Base-by-base conservation (phyloP, 306 rosid genomes). In the Lathyrus oleraceus region DNA sequence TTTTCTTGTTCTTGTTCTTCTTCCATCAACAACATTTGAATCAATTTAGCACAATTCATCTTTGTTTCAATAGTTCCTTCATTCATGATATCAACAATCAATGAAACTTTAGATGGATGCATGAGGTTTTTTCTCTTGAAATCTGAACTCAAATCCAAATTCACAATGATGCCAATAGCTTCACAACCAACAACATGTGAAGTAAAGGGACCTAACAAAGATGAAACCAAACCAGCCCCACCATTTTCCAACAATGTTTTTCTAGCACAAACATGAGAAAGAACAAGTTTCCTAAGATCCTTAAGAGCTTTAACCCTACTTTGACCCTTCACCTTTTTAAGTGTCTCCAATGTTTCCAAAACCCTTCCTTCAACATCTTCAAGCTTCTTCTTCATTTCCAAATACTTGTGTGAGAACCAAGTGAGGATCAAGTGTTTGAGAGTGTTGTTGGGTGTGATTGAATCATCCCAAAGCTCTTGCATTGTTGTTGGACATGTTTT, bases 391-490 rank as follows among this genome's bases (percentile, higher is more conserved):
- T 78, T 87, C 89, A 85, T 80, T 2, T 75, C 81, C 54, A 85
- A 39, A 42, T 87, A 85, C 80, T 87, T 85, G 56, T 82, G 87
- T 17, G 85, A 82, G 53, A 85, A 87, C 92, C 92, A 87, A 5
- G 87, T 67, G 60, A 38, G 61, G 45, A 81, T 87, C 27, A 87
- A 71, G 44, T 85, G 90, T 56, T 66, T 69, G 39, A 87, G 92
- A 21, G 92, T 87, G 17, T 79, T 71, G 69, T 87, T 87, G 0
- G 92, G 92, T 13, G 89, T 87, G 13, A 87, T 25, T 12, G 89
- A 80, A 40, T 85, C 87, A 7, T 87, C 87, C 91, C 91, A 86
- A 12, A 86, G 85, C 83, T 81, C 91, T 52, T 86, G 91, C 91
- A 69, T 69, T 14, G 78, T 74, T n/a, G 78, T 74, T 42, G 78